These are phyloP conservation scores for Aspergillus sp. DNA, from an alignment of 2,329 filamentous ascomycete genomes.

Conservation along the genomic window DNA sequence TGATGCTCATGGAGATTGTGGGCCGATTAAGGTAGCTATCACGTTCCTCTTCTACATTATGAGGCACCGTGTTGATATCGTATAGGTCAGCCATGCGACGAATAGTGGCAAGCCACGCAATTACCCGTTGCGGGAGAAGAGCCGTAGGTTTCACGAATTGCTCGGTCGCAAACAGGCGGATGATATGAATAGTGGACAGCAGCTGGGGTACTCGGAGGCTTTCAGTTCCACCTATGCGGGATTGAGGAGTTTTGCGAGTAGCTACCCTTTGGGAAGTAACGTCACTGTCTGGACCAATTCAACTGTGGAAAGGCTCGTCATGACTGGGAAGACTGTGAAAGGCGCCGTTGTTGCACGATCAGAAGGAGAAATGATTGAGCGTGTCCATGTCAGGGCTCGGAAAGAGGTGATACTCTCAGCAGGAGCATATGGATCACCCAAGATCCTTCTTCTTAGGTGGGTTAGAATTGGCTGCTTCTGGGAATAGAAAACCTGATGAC, in stretches of 20 bases:
- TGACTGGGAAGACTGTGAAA: neutral
- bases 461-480: neutral
- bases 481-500: neutral
- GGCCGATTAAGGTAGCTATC: neutral
- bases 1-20: neutral
- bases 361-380: neutral
- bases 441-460: conserved; percentile 1
- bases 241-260: neutral
- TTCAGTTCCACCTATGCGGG: conserved; percentile 3
- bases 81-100: neutral
- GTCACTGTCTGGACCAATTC: neutral
- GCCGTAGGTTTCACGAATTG: neutral
- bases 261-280: neutral
- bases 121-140: conserved; percentile 4
- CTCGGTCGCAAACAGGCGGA: neutral
- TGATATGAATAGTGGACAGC: neutral
- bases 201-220: neutral
- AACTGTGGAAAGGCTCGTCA: neutral
- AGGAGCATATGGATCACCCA: neutral
- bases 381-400: neutral
- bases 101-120: conserved; percentile 1
- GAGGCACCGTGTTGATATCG: neutral
- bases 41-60: neutral
- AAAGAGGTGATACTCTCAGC: neutral
- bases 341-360: neutral